These are phyloP conservation scores for Aphanomyces euteiches DNA, from an alignment of 352 stramenopile species.

Conservation along the genomic window DNA sequence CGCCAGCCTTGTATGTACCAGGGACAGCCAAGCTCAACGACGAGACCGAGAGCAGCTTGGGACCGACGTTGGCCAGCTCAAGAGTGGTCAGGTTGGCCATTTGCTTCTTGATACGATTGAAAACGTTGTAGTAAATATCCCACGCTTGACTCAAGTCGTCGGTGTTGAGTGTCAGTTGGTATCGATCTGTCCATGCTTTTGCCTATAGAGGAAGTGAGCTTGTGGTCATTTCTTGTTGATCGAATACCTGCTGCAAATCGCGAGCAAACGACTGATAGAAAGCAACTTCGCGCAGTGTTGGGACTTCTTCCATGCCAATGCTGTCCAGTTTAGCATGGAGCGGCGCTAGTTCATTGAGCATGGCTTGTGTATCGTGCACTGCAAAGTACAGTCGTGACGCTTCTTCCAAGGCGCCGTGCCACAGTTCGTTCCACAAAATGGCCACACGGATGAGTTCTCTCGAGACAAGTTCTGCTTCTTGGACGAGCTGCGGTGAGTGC, in stretches of 20 bases:
- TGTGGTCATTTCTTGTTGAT: neutral
- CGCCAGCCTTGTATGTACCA: constrained; percentile 81
- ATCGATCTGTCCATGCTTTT: constrained; percentile 82
- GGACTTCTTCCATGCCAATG: constrained; percentile 67
- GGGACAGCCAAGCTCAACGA: constrained; percentile 97
- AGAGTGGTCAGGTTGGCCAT: constrained; percentile 95
- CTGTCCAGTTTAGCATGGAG: constrained; percentile 90
- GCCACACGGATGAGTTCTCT: constrained; percentile 98
- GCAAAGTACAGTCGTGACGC: constrained; percentile 97
- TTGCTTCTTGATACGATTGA: constrained; percentile 89
- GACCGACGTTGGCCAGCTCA: constrained; percentile 97
- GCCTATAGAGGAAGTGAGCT: constrained; percentile 35
- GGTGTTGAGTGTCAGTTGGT: constrained; percentile 67
- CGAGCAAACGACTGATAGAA: constrained; percentile 91
- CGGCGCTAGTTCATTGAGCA: constrained; percentile 94
- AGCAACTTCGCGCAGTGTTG: constrained; percentile 78
- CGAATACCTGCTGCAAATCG: constrained; percentile 66
- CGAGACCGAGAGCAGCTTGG: constrained; percentile 91
- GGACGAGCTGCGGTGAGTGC: constrained; percentile 95
- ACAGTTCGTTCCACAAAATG: constrained; percentile 99
- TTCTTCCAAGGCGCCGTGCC: constrained; percentile 96
- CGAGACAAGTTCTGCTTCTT: constrained; percentile 94
- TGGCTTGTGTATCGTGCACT: constrained; percentile 94
- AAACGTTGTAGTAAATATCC: constrained; percentile 99
- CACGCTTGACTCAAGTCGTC: constrained; percentile 91